phyloP scores from a whole-genome alignment of 441 rosid species.

The Pelargonium australe region DNA sequence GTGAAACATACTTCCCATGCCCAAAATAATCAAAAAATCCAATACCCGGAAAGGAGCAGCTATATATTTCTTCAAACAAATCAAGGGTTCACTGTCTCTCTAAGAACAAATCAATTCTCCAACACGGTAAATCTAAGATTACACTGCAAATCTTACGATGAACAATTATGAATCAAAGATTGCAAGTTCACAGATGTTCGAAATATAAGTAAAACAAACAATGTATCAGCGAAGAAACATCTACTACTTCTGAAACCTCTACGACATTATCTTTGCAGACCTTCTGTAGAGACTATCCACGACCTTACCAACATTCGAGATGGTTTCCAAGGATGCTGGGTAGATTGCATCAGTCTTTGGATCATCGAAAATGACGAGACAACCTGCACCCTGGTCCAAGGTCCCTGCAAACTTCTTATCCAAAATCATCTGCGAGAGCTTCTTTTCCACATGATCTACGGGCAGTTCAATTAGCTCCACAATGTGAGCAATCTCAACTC shows the following conservation, averaged over 20 bases:
- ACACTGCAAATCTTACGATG: no score
- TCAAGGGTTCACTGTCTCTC: no score
- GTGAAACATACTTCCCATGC: no score
- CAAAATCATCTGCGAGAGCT: conserved; percentile 84
- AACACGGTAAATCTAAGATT: not conserved
- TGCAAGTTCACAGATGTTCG: not conserved
- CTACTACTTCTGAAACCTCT: not conserved
- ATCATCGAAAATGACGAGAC: conserved; percentile 77
- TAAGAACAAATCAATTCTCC: no score
- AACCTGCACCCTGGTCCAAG: conserved; percentile 90
- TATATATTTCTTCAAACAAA: no score
- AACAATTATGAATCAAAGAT: no score
- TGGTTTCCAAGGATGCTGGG: conserved; percentile 76
- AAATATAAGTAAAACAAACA: not conserved
- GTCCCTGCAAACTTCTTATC: conserved; percentile 96
- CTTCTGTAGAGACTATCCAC: conserved; percentile 88
- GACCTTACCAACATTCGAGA: conserved; percentile 80
- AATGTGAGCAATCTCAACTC: conserved; percentile 80
- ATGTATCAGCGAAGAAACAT: not conserved
- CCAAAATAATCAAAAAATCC: no score
- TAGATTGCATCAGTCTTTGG: conserved; percentile 85
- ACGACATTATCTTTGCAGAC: conserved; percentile 87
- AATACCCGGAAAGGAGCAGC: no score
- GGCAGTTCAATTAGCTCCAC: conserved; percentile 75
- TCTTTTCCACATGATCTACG: conserved; percentile 74